Evolutionary conservation across 306 rosid genomes (phyloP).

Genomic region (Cicer pinnatifidum): DNA sequence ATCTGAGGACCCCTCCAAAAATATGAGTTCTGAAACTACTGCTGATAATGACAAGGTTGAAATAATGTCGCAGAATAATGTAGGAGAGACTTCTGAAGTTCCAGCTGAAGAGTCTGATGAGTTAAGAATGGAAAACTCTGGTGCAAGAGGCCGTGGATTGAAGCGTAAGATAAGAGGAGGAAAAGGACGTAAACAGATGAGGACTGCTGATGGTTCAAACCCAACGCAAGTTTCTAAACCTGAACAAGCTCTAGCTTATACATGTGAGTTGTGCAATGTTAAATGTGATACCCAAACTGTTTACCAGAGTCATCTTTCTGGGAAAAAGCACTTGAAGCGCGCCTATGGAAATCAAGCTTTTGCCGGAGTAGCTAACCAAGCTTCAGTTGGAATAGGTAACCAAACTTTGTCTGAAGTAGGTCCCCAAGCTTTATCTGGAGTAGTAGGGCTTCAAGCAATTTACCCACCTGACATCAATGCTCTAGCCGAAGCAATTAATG

Average conservation of each 20-base stretch:
- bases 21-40: conserved; percentile 47
- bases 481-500: conserved; percentile 50
- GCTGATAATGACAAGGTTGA: conserved; percentile 52
- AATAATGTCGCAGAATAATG: conserved; percentile 51
- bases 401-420: neutral
- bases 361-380: conserved; percentile 54
- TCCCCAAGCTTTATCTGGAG: conserved; percentile 38
- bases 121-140: conserved; percentile 47
- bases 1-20: conserved; percentile 46
- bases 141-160: conserved; percentile 58
- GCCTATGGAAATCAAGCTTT: conserved; percentile 57
- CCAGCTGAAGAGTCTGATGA: conserved; percentile 50
- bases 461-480: conserved; percentile 57
- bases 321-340: conserved; percentile 69
- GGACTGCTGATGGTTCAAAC: conserved; percentile 61
- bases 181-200: conserved; percentile 57
- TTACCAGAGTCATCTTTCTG: conserved; percentile 71
- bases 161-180: conserved; percentile 76
- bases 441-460: conserved; percentile 57
- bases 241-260: conserved; percentile 50
- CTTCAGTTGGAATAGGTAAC: conserved; percentile 42
- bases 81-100: conserved; percentile 52
- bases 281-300: conserved; percentile 78
- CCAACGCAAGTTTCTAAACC: conserved; percentile 55
- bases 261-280: conserved; percentile 79